These are phyloP conservation scores for Pleurozium schreberi DNA, from an alignment of 225 moss, liverwort and hornwort species.

Conservation along the genomic window DNA sequence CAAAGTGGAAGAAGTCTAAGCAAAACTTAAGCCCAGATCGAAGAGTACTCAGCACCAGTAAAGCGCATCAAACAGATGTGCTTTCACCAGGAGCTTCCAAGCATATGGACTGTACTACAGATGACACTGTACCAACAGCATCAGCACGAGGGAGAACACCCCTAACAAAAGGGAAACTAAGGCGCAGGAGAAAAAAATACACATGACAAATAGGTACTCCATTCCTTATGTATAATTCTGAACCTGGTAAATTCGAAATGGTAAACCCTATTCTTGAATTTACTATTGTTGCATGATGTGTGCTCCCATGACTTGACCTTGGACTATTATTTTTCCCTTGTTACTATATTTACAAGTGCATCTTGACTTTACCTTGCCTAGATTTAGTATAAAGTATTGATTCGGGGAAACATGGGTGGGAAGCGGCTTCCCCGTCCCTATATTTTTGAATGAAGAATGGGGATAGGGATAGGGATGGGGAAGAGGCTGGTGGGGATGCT, in stretches of 20 bases:
- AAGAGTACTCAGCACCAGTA: neutral
- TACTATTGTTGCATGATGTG: too few species aligned
- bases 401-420: too few species aligned
- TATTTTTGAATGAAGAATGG: too few species aligned
- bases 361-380: too few species aligned
- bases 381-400: too few species aligned
- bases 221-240: neutral
- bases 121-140: neutral
- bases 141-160: neutral
- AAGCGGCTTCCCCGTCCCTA: too few species aligned
- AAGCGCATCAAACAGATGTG: constrained; percentile 2
- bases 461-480: too few species aligned
- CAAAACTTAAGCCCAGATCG: neutral
- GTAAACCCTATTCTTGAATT: too few species aligned
- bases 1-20: neutral
- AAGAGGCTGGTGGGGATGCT: too few species aligned
- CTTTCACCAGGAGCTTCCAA: constrained; percentile 15
- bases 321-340: too few species aligned
- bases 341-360: too few species aligned
- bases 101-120: neutral
- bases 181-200: constrained; percentile 3
- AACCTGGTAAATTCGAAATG: neutral
- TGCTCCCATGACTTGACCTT: too few species aligned
- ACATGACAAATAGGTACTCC: neutral
- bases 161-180: neutral